Evolutionary conservation across 1,284 basidiomycete species (phyloP).

Genomic region (Trichosporon faecale): DNA sequence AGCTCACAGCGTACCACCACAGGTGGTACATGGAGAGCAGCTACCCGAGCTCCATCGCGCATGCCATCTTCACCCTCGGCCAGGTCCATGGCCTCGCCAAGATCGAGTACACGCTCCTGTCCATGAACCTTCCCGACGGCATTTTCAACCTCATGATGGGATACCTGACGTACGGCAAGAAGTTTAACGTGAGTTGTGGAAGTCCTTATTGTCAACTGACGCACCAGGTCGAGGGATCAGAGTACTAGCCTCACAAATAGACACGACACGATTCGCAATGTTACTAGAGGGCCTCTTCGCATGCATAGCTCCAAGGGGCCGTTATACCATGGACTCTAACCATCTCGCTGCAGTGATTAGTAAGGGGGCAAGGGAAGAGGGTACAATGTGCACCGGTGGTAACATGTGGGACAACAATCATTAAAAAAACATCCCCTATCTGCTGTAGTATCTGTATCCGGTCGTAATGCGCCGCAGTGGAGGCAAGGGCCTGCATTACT

Average conservation of each 20-base stretch:
- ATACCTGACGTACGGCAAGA: slow-evolving; percentile 45
- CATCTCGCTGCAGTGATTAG: too few species aligned
- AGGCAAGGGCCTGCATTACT: too few species aligned
- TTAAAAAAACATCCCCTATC: slow-evolving; percentile 6
- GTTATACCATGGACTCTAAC: too few species aligned
- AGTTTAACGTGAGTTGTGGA: too few species aligned
- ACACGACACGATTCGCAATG: not conserved
- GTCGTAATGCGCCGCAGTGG: too few species aligned
- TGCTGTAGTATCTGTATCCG: not conserved
- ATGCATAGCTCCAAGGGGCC: not conserved
- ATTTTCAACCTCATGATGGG: slow-evolving; percentile 55
- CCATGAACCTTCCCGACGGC: slow-evolving; percentile 80
- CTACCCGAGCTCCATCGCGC: slow-evolving; percentile 86
- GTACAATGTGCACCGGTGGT: slow-evolving; percentile 3
- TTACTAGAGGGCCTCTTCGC: not conserved
- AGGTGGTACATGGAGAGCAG: slow-evolving; percentile 69
- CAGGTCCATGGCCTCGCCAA: slow-evolving; percentile 92
- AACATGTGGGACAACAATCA: slow-evolving; percentile 9
- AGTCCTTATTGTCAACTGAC: too few species aligned
- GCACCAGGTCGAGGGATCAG: slow-evolving; percentile 44
- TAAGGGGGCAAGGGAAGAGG: too few species aligned
- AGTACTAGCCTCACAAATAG: slow-evolving; percentile 27
- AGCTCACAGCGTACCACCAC: slow-evolving; percentile 86
- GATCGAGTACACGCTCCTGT: slow-evolving; percentile 87
- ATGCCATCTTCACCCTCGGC: slow-evolving; percentile 87